These are phyloP conservation scores for Arthroderma sp. DNA, from an alignment of 2,329 filamentous ascomycete species.

Conservation along the genomic window DNA sequence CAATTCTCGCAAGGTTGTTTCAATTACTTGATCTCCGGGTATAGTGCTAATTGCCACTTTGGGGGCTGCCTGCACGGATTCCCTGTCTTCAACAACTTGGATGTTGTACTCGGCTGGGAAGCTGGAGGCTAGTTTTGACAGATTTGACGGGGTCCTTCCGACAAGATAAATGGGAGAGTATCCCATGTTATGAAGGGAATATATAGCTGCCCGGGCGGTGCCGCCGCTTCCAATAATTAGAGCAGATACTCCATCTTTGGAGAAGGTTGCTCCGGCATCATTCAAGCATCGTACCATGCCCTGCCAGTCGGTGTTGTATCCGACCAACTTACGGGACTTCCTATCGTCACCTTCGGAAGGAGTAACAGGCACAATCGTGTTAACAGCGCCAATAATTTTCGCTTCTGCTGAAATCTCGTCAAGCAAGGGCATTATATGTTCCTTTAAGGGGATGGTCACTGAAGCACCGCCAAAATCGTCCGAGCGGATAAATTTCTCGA, in stretches of 20 bases:
- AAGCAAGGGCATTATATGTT: constrained; percentile 70
- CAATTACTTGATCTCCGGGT: constrained; percentile 75
- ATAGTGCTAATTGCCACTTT: constrained; percentile 78
- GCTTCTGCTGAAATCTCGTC: constrained; percentile 72
- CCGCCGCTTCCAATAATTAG: constrained; percentile 86
- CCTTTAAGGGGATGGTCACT: constrained; percentile 89
- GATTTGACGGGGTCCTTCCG: constrained; percentile 60
- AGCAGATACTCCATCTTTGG: constrained; percentile 35
- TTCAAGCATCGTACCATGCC: constrained; percentile 76
- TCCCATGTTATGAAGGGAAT: constrained; percentile 69
- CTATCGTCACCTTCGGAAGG: constrained; percentile 29
- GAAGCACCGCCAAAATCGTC: constrained; percentile 81
- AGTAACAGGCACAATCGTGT: constrained; percentile 65
- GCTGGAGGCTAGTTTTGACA: constrained; percentile 52
- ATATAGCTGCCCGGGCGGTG: constrained; percentile 83
- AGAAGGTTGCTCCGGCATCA: constrained; percentile 48
- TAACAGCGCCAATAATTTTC: constrained; percentile 76
- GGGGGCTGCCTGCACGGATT: constrained; percentile 45
- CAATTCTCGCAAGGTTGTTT: constrained; percentile 54
- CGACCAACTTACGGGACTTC: constrained; percentile 47
- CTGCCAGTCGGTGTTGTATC: constrained; percentile 91
- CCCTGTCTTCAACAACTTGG: constrained; percentile 45
- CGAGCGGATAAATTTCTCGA: constrained; percentile 54
- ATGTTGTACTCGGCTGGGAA: constrained; percentile 68
- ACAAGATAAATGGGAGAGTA: constrained; percentile 79